A percentile compares a stretch with the other conserved stretches of the same genome.
phyloP scores from a whole-genome alignment of 257 asterid genomes.

The Solanum dulcamara region DNA sequence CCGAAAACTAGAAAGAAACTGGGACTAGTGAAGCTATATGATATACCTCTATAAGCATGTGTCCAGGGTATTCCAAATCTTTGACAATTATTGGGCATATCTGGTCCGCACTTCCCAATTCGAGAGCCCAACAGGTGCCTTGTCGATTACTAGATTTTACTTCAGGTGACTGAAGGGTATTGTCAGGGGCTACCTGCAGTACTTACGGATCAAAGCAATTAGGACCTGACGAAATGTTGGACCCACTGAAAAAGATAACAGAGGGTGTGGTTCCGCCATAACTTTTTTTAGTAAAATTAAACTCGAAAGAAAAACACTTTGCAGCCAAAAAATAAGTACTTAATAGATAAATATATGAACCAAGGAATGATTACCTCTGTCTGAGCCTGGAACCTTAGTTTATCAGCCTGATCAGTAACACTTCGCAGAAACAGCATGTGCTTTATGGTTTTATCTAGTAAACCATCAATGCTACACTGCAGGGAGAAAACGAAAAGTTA shows the following conservation, averaged over 20 bases:
- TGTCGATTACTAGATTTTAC: constrained; percentile 20
- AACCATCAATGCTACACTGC: constrained; percentile 98
- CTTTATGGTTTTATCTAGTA: constrained; percentile 75
- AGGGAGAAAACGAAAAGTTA: constrained; percentile 6
- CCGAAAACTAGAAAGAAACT: neutral
- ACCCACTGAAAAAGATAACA: neutral
- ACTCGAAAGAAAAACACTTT: neutral
- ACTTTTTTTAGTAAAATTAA: neutral
- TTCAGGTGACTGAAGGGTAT: constrained; percentile 18
- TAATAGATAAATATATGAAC: neutral
- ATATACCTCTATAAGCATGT: constrained; percentile 79
- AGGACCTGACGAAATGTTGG: neutral
- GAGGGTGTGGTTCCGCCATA: neutral
- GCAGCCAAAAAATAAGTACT: neutral
- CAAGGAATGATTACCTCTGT: constrained; percentile 32
- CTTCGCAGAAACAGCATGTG: constrained; percentile 71
- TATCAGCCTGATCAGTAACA: constrained; percentile 64
- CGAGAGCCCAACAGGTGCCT: constrained; percentile 91
- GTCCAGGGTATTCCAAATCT: constrained; percentile 77
- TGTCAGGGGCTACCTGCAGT: constrained; percentile 30
- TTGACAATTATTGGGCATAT: constrained; percentile 71
- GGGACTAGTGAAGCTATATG: neutral
- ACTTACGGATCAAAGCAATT: neutral
- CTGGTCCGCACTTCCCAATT: constrained; percentile 45
- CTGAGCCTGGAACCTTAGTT: constrained; percentile 35